Percentiles rank a stretch among this genome's conserved stretches.
Conservation (phyloP, 306 rosid genomes). For the Quercus glauca region DNA sequence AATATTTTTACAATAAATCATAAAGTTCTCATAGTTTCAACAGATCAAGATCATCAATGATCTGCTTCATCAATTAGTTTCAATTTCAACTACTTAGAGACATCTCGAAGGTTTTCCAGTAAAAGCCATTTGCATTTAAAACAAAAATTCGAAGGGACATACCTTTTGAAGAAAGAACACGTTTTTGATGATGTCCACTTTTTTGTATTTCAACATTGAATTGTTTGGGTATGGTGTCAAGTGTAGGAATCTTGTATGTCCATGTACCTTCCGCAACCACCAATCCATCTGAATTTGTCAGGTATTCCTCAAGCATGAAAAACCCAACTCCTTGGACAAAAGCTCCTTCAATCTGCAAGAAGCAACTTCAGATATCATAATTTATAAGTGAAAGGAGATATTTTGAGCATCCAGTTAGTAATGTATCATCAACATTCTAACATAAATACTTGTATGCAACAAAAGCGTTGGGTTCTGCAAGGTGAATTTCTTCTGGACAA, state of each 20-base stretch:
- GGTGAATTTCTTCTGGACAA: no score
- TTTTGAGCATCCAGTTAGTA: no score
- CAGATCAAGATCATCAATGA: no score
- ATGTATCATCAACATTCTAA: no score
- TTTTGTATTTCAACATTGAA: conserved; percentile 79
- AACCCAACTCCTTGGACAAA: conserved; percentile 92
- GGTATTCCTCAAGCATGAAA: conserved; percentile 84
- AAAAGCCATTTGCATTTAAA: not conserved
- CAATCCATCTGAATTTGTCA: conserved; percentile 58
- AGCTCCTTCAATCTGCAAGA: conserved; percentile 90
- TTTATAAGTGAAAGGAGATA: no score
- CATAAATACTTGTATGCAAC: no score
- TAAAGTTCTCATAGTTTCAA: no score
- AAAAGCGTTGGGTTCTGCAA: no score
- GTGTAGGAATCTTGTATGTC: conserved; percentile 82
- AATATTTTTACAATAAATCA: not conserved
- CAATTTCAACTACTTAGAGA: not conserved
- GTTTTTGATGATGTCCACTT: conserved; percentile 69
- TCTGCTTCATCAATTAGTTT: no score
- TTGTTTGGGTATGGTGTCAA: conserved; percentile 80
- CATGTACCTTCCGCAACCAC: conserved; percentile 75
- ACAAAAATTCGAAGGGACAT: conserved; percentile 3
- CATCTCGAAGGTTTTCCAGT: not conserved
- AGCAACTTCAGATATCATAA: conserved; percentile 3
- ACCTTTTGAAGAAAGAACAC: conserved; percentile 94